Evolutionary conservation across 2,329 filamentous ascomycete species (phyloP).

Genomic region (Phyllosticta citriasiana): DNA sequence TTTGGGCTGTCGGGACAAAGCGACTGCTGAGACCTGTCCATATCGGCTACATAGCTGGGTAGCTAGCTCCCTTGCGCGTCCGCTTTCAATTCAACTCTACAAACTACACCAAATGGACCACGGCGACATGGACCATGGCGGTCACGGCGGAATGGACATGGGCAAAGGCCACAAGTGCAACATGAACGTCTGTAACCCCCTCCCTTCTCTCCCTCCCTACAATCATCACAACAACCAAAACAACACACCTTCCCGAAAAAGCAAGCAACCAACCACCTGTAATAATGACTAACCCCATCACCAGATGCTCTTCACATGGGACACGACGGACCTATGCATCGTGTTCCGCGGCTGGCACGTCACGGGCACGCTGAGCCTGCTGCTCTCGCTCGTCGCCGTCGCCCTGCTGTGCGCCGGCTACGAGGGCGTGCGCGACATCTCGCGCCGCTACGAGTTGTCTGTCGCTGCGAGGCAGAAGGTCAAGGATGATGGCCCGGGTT

Average conservation of each 20-base stretch:
- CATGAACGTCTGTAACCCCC: constrained; percentile 64
- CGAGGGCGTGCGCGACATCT: constrained; percentile 71
- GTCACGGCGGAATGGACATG: constrained; percentile 16
- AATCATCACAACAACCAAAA: not conserved
- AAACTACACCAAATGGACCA: constrained; percentile 29
- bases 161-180: constrained; percentile 55
- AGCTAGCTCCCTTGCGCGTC: too few relatives aligned
- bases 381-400: constrained; percentile 75
- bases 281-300: not conserved
- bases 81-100: too few relatives aligned
- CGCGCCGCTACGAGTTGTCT: constrained; percentile 61
- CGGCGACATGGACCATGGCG: constrained; percentile 46
- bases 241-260: not conserved
- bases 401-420: constrained; percentile 82
- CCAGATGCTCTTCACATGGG: constrained; percentile 98
- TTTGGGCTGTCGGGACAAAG: not conserved
- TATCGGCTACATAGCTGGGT: not conserved
- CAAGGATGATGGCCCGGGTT: constrained; percentile 1
- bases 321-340: constrained; percentile 87
- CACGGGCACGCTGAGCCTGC: constrained; percentile 59
- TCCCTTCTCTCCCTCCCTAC: not conserved
- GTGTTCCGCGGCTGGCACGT: constrained; percentile 90
- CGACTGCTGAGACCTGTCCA: not conserved
- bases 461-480: constrained; percentile 15
- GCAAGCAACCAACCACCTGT: too few relatives aligned